These are phyloP conservation scores for Diplogelasinospora grovesii DNA, from an alignment of 495 filamentous ascomycete genomes.

Conservation along the genomic window DNA sequence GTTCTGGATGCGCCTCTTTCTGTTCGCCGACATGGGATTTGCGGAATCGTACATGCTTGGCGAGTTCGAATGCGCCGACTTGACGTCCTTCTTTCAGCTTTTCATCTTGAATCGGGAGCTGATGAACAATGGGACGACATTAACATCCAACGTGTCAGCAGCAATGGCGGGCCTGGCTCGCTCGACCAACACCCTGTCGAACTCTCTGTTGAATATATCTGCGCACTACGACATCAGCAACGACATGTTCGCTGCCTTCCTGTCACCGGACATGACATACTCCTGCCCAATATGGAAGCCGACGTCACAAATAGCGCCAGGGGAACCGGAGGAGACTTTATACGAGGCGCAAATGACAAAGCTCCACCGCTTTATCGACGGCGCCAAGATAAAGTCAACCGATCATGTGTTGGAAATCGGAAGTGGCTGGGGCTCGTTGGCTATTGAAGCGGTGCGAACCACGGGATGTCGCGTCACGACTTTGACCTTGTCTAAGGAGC, in stretches of 20 bases:
- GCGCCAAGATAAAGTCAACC: conserved; percentile 49
- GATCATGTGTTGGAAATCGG: conserved; percentile 67
- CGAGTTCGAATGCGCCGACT: conserved; percentile 55
- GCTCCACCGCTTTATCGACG: conserved; percentile 53
- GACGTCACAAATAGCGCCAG: not conserved
- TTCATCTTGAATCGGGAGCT: conserved; percentile 57
- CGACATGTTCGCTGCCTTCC: conserved; percentile 64
- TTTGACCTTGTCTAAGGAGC: conserved; percentile 54
- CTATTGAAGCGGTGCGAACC: conserved; percentile 51
- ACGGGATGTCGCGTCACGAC: conserved; percentile 59
- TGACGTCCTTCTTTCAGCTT: conserved; percentile 61
- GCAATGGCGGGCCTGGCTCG: conserved; percentile 46
- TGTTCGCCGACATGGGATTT: conserved; percentile 70
- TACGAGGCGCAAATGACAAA: conserved; percentile 62
- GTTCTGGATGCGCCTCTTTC: conserved; percentile 58
- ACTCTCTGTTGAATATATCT: conserved; percentile 56
- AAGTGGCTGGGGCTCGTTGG: conserved; percentile 63
- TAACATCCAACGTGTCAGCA: conserved; percentile 50
- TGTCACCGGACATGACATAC: conserved; percentile 71
- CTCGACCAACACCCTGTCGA: conserved; percentile 56
- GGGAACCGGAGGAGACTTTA: conserved; percentile 43
- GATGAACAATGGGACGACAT: conserved; percentile 51
- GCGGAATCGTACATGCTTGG: conserved; percentile 65
- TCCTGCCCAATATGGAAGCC: conserved; percentile 63
- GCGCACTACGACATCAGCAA: conserved; percentile 76